Evolutionary conservation across 106 monocot genomes (phyloP), one percentile per base, ranked within the genome.

Genomic region (Allium cepa): DNA sequence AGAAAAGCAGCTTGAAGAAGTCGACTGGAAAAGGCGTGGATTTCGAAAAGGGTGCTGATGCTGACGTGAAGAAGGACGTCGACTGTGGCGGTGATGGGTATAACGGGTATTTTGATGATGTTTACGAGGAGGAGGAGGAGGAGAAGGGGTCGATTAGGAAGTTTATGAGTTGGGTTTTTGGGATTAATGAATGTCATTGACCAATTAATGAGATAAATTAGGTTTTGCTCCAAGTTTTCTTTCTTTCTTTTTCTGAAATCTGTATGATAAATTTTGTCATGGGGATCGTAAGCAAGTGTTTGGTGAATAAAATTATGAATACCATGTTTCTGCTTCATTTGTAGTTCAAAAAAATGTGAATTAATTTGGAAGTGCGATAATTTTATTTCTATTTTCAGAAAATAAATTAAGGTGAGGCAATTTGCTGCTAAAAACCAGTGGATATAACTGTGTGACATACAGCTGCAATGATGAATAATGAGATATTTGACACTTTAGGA

Each of bases 131-230:
- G 9, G 68, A 45, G 9, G 68, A 45, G 48, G 74, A 72, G 22
- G 75, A 67, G 9, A 73, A 46, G 65, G 57, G 53, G 17, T 53
- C 13, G 1, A 22, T 81, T 53, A 73, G 74, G 62, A 73, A 72
- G 59, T 64, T 84, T 56, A 63, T 78, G 60, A 73, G 77, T 13
- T 84, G 80, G 77, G 70, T 45, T 49, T 66, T 14, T 84, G 74
- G 77, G 22, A 22, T 22, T 22, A 22, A 22, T 22, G 0, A 1
- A 22, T 22, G 22, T 22, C 1, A 22, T 22, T 1, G 22, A 22
- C 22, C 52, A 61, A 69, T 62, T 14, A 68, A 9, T 64, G 49
- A 48, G 47, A 62, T 13, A 11, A 59, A 4, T 13, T 10, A 17
- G 15, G 10, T 7, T 8, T 59, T 59, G 22, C 6, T 59, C 46